phyloP scores from a whole-genome alignment of 768 basidiomycete genomes.

The Termitomyces sp. region DNA sequence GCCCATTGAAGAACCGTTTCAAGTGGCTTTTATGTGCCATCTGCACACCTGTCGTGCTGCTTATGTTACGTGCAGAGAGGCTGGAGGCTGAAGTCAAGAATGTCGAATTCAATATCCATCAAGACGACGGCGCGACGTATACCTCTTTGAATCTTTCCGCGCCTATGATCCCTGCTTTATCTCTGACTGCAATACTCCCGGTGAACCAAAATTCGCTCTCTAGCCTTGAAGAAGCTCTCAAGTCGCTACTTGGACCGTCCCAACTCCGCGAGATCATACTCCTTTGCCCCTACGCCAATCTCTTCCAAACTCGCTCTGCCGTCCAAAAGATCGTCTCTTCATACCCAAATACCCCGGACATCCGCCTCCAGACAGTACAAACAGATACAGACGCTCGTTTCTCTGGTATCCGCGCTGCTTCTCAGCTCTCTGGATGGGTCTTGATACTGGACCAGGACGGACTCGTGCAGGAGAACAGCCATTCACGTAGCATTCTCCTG shows the following conservation, averaged over 20 bases:
- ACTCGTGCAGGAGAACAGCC: constrained; percentile 26
- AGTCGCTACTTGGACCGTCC: constrained; percentile 31
- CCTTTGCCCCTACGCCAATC: constrained; percentile 34
- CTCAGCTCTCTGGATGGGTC: constrained; percentile 39
- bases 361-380: constrained; percentile 32
- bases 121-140: constrained; percentile 5
- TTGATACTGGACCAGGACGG: constrained; percentile 48
- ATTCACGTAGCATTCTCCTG: constrained; percentile 33
- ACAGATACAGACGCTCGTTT: constrained; percentile 14
- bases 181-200: constrained; percentile 46
- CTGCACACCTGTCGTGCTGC: constrained; percentile 5
- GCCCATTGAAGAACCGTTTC: not conserved
- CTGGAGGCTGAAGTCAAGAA: not conserved
- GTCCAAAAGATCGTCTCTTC: constrained; percentile 29
- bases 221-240: constrained; percentile 27
- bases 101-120: not conserved
- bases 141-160: constrained; percentile 1
- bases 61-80: not conserved
- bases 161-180: constrained; percentile 18
- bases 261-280: constrained; percentile 42
- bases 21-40: constrained; percentile 4
- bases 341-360: constrained; percentile 31
- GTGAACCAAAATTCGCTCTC: constrained; percentile 30
- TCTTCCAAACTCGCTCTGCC: constrained; percentile 25
- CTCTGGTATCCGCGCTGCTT: constrained; percentile 29